Percentiles rank a stretch among this genome's conserved stretches.
Conservation (phyloP, 768 basidiomycete genomes). For the Mycena chlorophos region DNA sequence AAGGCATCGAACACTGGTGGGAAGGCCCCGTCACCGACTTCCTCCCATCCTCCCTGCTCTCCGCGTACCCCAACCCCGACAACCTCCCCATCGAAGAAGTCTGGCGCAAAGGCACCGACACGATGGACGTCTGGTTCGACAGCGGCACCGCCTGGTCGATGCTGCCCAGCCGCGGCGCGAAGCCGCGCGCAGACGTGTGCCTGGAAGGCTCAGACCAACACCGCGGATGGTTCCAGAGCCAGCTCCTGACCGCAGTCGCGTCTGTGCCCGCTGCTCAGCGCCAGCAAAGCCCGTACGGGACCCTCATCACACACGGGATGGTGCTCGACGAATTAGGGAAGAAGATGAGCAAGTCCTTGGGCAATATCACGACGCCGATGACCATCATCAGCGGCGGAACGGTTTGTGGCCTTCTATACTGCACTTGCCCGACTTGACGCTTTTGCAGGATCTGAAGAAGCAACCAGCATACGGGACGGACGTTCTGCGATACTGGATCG, state of each 20-base stretch:
- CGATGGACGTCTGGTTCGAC: slow-evolving; percentile 99
- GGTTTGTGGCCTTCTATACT: slow-evolving; percentile 47
- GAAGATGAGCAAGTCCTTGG: slow-evolving; percentile 98
- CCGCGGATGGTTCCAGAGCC: slow-evolving; percentile 98
- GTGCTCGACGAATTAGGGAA: slow-evolving; percentile 86
- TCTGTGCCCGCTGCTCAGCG: slow-evolving; percentile 35
- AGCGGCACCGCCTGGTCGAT: slow-evolving; percentile 94
- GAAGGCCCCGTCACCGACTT: slow-evolving; percentile 81
- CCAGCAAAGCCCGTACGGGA: slow-evolving; percentile 60
- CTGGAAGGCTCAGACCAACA: slow-evolving; percentile 97
- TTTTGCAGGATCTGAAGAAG: slow-evolving; percentile 58
- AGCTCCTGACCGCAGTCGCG: slow-evolving; percentile 79
- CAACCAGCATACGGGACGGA: slow-evolving; percentile 85
- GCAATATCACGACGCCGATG: slow-evolving; percentile 87
- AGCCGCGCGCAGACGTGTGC: slow-evolving; percentile 75
- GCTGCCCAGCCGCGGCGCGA: slow-evolving; percentile 42
- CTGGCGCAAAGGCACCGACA: slow-evolving; percentile 86
- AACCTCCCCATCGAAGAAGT: slow-evolving; percentile 41
- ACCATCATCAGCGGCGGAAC: slow-evolving; percentile 75
- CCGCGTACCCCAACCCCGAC: slow-evolving; percentile 29
- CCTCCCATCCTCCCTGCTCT: slow-evolving; percentile 58
- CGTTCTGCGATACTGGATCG: slow-evolving; percentile 86
- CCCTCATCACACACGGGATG: slow-evolving; percentile 95
- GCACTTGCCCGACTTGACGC: slow-evolving; percentile 2
- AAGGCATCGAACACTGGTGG: slow-evolving; percentile 91